Conservation (phyloP, 139 green algal genomes). For the Coelastrella sp. region DNA sequence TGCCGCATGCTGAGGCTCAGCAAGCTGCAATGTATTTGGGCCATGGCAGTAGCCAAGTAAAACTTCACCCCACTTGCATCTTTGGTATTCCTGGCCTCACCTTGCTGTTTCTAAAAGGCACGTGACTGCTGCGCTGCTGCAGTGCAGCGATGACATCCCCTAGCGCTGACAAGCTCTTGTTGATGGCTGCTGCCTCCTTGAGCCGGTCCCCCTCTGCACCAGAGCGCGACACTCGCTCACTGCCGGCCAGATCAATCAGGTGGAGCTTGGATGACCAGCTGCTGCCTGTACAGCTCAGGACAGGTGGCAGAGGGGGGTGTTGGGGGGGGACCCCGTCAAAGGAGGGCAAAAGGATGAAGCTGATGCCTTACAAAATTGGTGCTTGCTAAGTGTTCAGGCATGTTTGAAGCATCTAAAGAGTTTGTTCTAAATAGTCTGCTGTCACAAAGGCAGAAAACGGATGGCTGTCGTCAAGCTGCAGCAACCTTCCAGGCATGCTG, state of each 20-base stretch:
- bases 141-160: slow-evolving; percentile 80
- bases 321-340: not conserved
- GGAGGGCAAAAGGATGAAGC: not conserved
- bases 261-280: slow-evolving; percentile 66
- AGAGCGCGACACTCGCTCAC: slow-evolving; percentile 66
- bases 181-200: slow-evolving; percentile 89
- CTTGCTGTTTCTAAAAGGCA: slow-evolving; percentile 77
- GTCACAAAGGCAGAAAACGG: not conserved
- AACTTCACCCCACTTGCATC: not conserved
- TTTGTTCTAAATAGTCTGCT: too few relatives aligned
- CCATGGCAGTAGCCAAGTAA: too few relatives aligned
- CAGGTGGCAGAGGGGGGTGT: not conserved
- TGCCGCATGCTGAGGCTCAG: too few relatives aligned
- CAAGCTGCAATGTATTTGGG: too few relatives aligned
- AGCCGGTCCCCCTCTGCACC: slow-evolving; percentile 71
- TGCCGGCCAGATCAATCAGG: slow-evolving; percentile 80
- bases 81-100: not conserved
- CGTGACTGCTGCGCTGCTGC: slow-evolving; percentile 70
- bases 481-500: not conserved
- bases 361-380: too few relatives aligned
- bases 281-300: not conserved
- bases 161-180: slow-evolving; percentile 77
- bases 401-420: too few relatives aligned
- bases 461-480: not conserved
- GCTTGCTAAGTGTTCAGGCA: too few relatives aligned